phyloP scores from a whole-genome alignment of 2,329 filamentous ascomycete species.

The Fusarium sp. region DNA sequence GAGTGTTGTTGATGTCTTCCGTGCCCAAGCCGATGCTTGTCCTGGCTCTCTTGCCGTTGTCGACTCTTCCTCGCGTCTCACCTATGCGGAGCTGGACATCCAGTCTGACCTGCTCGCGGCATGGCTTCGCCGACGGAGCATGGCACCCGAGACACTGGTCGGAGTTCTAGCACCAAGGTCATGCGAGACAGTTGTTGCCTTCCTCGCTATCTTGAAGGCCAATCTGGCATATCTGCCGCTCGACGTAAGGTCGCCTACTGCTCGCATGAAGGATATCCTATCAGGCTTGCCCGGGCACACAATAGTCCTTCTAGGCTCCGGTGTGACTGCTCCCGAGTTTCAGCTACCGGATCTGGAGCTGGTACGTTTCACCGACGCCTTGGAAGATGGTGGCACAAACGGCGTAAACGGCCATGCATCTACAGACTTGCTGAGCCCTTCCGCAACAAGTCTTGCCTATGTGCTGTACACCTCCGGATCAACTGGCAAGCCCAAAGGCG shows the following conservation, averaged over 20 bases:
- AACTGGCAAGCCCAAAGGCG: constrained; percentile 60
- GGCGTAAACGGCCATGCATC: fast-evolving
- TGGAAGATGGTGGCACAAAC: neutral
- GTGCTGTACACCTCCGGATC: constrained; percentile 63
- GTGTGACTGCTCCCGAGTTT: neutral
- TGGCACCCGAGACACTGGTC: constrained; percentile 31
- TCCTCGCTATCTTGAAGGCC: constrained; percentile 41
- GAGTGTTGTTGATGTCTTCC: constrained; percentile 39
- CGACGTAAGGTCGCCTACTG: constrained; percentile 26
- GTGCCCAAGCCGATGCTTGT: constrained; percentile 18
- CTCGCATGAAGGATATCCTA: constrained; percentile 29
- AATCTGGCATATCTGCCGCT: constrained; percentile 42
- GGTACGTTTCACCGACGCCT: neutral
- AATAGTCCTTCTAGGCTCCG: constrained; percentile 20
- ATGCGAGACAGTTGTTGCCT: constrained; percentile 37
- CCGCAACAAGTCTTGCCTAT: constrained; percentile 25
- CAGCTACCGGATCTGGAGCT: neutral
- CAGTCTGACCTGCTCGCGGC: constrained; percentile 28
- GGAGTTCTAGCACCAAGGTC: constrained; percentile 33
- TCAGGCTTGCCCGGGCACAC: neutral
- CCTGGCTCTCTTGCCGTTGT: constrained; percentile 29
- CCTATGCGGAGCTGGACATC: constrained; percentile 37
- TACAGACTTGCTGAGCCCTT: neutral
- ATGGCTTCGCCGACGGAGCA: constrained; percentile 21
- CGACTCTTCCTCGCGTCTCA: constrained; percentile 26